Evolutionary conservation across 1,284 basidiomycete species (phyloP).

Genomic region (Peniophora sp.): DNA sequence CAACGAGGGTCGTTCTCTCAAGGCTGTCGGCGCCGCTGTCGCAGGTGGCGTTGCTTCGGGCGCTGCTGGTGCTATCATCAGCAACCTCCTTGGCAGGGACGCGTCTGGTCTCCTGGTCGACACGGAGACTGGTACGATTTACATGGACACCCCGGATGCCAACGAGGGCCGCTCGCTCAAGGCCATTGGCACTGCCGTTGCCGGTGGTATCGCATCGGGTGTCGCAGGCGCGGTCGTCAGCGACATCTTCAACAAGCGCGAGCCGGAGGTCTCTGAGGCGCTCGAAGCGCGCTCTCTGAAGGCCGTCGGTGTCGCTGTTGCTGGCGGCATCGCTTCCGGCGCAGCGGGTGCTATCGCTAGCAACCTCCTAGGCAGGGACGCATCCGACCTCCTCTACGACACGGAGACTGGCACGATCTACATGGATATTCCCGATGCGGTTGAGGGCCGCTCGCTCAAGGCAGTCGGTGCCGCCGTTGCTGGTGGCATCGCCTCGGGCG

Average conservation of each 20-base stretch:
- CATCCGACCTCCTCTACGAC: neutral
- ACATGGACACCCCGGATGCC: no score
- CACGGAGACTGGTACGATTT: neutral
- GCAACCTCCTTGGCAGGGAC: neutral
- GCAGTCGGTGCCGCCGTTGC: neutral
- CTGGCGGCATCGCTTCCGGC: neutral
- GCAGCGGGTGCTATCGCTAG: neutral
- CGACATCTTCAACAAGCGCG: no score
- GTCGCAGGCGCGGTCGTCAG: no score
- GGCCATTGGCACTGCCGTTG: no score
- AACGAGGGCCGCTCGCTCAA: no score
- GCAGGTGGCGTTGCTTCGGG: neutral
- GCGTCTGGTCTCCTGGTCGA: neutral
- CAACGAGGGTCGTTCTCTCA: neutral
- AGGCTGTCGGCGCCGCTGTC: neutral
- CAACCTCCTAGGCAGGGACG: neutral
- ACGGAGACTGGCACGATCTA: neutral
- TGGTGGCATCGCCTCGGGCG: neutral
- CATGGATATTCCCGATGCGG: neutral
- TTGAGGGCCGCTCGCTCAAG: neutral
- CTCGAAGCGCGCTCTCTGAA: neutral
- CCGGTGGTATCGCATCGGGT: no score
- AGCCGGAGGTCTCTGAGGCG: no score
- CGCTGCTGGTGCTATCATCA: neutral
- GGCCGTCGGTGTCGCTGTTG: neutral